phyloP scores from a whole-genome alignment of 257 asterid genomes.

The Penstemon eatonii region DNA sequence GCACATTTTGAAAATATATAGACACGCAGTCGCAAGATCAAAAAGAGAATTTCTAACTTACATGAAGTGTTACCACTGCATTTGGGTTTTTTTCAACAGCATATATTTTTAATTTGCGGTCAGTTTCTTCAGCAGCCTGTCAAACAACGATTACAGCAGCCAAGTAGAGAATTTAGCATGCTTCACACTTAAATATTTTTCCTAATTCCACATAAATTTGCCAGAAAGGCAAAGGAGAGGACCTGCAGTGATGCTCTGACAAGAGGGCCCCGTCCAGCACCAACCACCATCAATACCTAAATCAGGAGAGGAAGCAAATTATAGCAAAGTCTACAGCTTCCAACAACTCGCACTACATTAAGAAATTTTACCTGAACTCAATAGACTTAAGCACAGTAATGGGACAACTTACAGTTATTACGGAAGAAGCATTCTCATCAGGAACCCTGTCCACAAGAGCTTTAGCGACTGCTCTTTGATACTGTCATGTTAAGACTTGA shows the following conservation, averaged over 20 bases:
- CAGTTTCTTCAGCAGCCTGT: conserved; percentile 97
- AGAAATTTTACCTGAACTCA: background rate
- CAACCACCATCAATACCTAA: conserved; percentile 97
- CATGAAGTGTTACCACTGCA: conserved; percentile 97
- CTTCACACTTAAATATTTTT: background rate
- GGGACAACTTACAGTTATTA: conserved; percentile 61
- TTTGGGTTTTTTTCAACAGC: conserved; percentile 99
- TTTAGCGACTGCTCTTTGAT: conserved; percentile 88
- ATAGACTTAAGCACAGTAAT: conserved; percentile 14
- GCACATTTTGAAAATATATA: background rate
- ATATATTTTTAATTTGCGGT: conserved; percentile 81
- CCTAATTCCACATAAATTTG: conserved; percentile 20
- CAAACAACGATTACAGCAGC: conserved; percentile 23
- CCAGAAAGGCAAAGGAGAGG: conserved; percentile 13
- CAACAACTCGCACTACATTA: conserved; percentile 14
- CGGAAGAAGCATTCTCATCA: conserved; percentile 74
- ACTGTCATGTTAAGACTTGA: conserved; percentile 51
- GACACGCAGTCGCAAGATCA: conserved; percentile 12
- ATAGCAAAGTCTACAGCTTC: conserved; percentile 14
- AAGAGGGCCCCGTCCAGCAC: conserved; percentile 99
- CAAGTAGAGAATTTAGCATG: conserved; percentile 21
- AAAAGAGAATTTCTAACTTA: conserved; percentile 38
- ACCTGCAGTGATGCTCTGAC: conserved; percentile 98
- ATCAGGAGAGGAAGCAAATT: conserved; percentile 29
- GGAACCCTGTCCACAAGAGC: conserved; percentile 91